phyloP scores from a whole-genome alignment of 768 basidiomycete genomes.

The Naganishia onofrii region DNA sequence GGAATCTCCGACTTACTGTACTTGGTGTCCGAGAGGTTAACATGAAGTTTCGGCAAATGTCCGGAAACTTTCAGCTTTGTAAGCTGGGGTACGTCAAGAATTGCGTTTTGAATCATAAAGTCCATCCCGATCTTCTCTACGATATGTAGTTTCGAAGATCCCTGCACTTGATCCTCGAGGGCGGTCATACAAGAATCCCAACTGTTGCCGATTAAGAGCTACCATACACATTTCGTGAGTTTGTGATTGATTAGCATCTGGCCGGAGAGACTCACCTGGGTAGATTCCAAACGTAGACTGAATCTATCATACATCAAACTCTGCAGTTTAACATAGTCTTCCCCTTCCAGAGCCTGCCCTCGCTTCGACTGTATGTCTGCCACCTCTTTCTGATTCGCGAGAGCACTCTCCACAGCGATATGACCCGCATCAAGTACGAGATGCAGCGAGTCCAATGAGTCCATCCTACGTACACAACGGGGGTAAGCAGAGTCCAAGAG shows the following conservation, averaged over 20 bases:
- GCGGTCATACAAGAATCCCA: conserved; percentile 78
- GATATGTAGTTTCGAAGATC: conserved; percentile 68
- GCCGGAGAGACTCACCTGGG: conserved; percentile 64
- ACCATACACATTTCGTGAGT: neutral
- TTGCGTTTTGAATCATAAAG: conserved; percentile 85
- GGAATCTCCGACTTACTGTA: conserved; percentile 45
- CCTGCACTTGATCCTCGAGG: conserved; percentile 59
- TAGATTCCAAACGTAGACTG: conserved; percentile 73
- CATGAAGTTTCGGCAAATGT: conserved; percentile 75
- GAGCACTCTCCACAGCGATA: conserved; percentile 84
- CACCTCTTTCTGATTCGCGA: conserved; percentile 78
- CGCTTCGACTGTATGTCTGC: conserved; percentile 76
- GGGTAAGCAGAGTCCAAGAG: neutral
- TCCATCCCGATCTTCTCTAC: conserved; percentile 88
- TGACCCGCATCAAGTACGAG: conserved; percentile 94
- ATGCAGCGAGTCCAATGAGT: conserved; percentile 72
- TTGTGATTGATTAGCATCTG: neutral
- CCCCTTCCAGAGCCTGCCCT: conserved; percentile 76
- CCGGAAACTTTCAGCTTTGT: conserved; percentile 88
- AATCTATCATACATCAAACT: conserved; percentile 94
- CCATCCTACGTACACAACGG: conserved; percentile 60
- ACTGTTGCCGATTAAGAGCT: conserved; percentile 88
- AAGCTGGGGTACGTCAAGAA: conserved; percentile 75
- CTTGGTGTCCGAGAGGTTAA: conserved; percentile 62
- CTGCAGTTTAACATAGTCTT: conserved; percentile 80